These are phyloP conservation scores for Fusarium longipes DNA, from an alignment of 2,329 filamentous ascomycete species.

Conservation along the genomic window DNA sequence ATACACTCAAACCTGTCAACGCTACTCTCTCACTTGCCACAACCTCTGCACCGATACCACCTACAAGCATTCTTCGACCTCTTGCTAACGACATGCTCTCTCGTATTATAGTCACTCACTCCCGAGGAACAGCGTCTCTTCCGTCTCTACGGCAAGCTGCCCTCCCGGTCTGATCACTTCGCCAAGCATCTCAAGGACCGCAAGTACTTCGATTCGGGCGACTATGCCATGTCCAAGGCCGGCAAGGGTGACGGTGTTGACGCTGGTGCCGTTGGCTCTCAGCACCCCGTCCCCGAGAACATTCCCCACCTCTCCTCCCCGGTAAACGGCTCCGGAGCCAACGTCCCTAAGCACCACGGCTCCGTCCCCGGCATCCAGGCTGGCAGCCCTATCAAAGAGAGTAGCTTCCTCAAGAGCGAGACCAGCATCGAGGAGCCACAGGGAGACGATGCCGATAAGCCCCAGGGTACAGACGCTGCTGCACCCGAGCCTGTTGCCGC, in stretches of 20 bases:
- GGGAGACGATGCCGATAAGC: constrained; percentile 50
- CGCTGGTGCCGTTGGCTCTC: constrained; percentile 90
- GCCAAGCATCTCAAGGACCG: constrained; percentile 99
- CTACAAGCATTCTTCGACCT: neutral
- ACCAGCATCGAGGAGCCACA: constrained; percentile 72
- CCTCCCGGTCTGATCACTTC: constrained; percentile 93
- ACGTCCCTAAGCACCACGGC: constrained; percentile 54
- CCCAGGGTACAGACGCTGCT: constrained; percentile 52
- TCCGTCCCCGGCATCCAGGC: constrained; percentile 64
- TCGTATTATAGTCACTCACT: constrained; percentile 76
- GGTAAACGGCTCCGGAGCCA: constrained; percentile 53
- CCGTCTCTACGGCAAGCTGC: constrained; percentile 96
- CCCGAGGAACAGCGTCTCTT: constrained; percentile 97
- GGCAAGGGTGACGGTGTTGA: constrained; percentile 96
- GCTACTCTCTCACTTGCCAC: neutral
- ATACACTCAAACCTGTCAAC: neutral
- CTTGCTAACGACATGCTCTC: constrained; percentile 35
- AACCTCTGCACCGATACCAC: neutral
- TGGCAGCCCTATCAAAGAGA: constrained; percentile 90
- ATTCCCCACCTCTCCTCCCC: constrained; percentile 89
- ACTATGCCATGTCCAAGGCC: constrained; percentile 96
- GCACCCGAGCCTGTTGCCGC: constrained; percentile 36
- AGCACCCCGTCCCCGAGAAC: constrained; percentile 94
- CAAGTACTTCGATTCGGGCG: constrained; percentile 97
- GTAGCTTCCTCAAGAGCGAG: constrained; percentile 85